Evolutionary conservation across 2,329 filamentous ascomycete species (phyloP).

Genomic region (Fusarium sterilihyphosum): DNA sequence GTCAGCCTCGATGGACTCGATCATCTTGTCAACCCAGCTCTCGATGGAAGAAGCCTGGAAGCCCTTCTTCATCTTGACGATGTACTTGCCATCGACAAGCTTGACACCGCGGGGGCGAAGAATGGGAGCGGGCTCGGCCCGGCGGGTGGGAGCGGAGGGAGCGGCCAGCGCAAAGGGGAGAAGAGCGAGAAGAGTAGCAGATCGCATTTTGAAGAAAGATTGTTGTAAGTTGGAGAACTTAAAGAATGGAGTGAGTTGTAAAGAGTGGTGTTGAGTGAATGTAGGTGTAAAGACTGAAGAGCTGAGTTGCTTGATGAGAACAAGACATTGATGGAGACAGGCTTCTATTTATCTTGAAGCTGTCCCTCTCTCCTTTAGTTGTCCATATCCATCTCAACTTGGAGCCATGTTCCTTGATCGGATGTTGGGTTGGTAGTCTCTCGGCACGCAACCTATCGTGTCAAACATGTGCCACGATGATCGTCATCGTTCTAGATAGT

Average conservation of each 20-base stretch:
- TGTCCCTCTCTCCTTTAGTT: not conserved
- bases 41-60: constrained; percentile 25
- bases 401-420: not conserved
- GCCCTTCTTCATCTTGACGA: constrained; percentile 49
- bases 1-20: constrained; percentile 44
- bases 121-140: constrained; percentile 48
- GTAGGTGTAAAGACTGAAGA: constrained; percentile 23
- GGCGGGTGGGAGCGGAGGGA: constrained; percentile 45
- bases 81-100: constrained; percentile 50
- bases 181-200: constrained; percentile 47
- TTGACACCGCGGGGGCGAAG: constrained; percentile 46
- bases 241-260: constrained; percentile 6
- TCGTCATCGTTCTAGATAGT: constrained; percentile 23
- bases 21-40: constrained; percentile 31
- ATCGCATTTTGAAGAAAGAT: constrained; percentile 44
- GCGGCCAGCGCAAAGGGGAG: constrained; percentile 47
- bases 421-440: constrained; percentile 1
- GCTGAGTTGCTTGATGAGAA: constrained; percentile 29
- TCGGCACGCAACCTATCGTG: constrained; percentile 22
- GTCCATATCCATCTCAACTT: not conserved
- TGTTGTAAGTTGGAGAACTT: not conserved
- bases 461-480: constrained; percentile 28
- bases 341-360: constrained; percentile 30
- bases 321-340: not conserved
- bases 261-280: constrained; percentile 24